These are phyloP conservation scores for Geotrichum candidum DNA, from an alignment of 1,139 yeast species.

Conservation along the genomic window DNA sequence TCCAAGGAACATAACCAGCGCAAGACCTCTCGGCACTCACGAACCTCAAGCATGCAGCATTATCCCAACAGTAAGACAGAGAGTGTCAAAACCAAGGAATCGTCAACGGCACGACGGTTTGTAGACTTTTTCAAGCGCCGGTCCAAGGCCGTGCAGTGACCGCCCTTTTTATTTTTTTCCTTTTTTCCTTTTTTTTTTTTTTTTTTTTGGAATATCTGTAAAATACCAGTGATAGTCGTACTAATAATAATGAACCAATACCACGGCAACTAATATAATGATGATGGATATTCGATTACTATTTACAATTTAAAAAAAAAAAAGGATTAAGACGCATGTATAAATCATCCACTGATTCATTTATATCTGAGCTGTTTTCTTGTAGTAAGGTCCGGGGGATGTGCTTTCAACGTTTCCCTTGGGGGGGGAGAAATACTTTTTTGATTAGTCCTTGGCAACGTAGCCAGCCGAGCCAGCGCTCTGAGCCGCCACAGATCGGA, in stretches of 20 bases:
- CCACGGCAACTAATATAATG: not conserved
- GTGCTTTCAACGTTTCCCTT: too few species aligned
- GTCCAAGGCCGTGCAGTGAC: not conserved
- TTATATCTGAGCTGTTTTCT: too few species aligned
- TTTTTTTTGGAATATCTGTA: not conserved
- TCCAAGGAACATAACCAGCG: not conserved
- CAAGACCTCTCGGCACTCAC: not conserved
- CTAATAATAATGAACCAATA: not conserved
- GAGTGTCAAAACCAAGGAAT: not conserved
- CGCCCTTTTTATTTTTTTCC: not conserved
- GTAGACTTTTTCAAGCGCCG: slow-evolving; percentile 35
- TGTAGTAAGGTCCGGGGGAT: too few species aligned
- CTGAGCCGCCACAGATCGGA: slow-evolving; percentile 11
- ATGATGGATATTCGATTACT: not conserved
- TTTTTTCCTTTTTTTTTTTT: too few species aligned
- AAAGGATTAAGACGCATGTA: not conserved
- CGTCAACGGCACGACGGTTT: slow-evolving; percentile 29
- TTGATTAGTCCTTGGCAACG: not conserved
- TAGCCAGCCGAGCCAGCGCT: not conserved
- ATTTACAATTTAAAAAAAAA: not conserved
- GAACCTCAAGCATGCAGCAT: not conserved
- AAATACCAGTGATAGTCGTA: not conserved
- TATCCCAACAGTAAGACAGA: not conserved
- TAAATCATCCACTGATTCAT: too few species aligned
- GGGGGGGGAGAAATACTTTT: too few species aligned